Base-by-base conservation (phyloP, 78 protist genomes). In the Andalucia godoyi region DNA sequence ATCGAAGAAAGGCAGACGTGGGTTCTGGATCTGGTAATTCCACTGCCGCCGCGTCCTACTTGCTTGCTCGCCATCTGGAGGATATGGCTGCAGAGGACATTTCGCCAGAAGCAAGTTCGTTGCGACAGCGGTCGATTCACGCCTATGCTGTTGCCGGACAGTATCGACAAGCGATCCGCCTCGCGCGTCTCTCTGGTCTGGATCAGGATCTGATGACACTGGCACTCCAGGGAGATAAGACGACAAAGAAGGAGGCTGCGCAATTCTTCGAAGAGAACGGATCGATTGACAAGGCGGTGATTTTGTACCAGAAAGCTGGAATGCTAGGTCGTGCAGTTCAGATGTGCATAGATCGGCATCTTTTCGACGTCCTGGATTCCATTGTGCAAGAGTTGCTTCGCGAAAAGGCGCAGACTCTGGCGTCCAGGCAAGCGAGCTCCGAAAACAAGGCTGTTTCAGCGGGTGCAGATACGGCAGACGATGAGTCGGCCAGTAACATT, bases 251-350 rank as follows among this genome's bases (percentile, higher is more conserved):
- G 30, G 77, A 76, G 42, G 2, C 77, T 4, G 82, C 74, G 1
- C 4, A 2, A 1, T 76, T 40, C 50, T 71, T 76, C 33, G 74
- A 80, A 62, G 34, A 64, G 43, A 36, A 34, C 23, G 45, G 36
- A 17, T 2, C 21, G 64, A 17, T 4, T 46, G 82, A 81, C 42
- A 62, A 68, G 62, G 88, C 92, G 15, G 72, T 79, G 13, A 7
- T 36, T 1, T 80, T 86, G 41, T 86, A 76, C 71, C 79, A 77
- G 32, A 64, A 70, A 29, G 86, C 73, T 18, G 91, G 91, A n/a
- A 8, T 54, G 9, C 15, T 65, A 17, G n/a, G 46, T 13, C n/a
- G 40, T 46, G 90, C 90, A 13, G 10, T 85, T 38, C 77, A 77
- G 6, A 38, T 86, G 54, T 76, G 84, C 75, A 71, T 87, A 78